Evolutionary conservation across 1,284 basidiomycete species (phyloP), one percentile per base, ranked within the genome.

Genomic region (Ustilago xerochloae): DNA sequence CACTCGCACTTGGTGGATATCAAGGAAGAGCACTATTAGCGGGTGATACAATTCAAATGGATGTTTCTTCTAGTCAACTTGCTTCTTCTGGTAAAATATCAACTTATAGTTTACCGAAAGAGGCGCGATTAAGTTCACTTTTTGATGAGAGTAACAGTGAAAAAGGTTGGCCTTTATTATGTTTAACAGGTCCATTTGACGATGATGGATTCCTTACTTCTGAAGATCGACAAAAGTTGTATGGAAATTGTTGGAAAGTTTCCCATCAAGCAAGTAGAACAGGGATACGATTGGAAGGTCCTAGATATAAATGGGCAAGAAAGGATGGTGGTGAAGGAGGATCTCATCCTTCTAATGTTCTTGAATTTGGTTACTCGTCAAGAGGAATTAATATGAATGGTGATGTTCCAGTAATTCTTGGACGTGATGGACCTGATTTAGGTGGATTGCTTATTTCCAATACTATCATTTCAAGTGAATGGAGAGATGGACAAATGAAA

Each of bases 311-410:
- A 9, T 92, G 90, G 89, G 87, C 90, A 0, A 86, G 90, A 36
- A 67, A 80, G 16, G 88, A 87, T 53, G 90, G 91, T 15, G 90
- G 90, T 0, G 88, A 91, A 77, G 91, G 91, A 7, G 91, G 91
- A 0, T 88, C 89, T 12, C 91, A 92, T 81, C 90, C 90, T 0
- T 89, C 88, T 38, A 91, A 91, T 75, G 89, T 91, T 49, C 87
- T 90, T 20, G 90, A 91, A 71, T 90, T 90, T 63, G 89, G 88
- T 2, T 91, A 91, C 77, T 87, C 88, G 0, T 84, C 86, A 22
- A 90, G 89, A 5, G 87, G 88, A 1, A 81, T 91, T 67, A 86
- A 86, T 68, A 70, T 91, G 71, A 91, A 91, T 73, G 91, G 91
- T 2, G 90, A 92, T 77, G 90, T 90, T 0, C 90, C 91, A 0